A percentile compares a stretch with the other conserved stretches of the same genome.
Conservation (phyloP, 2,329 filamentous ascomycete species). For the Aureobasidium sp. region DNA sequence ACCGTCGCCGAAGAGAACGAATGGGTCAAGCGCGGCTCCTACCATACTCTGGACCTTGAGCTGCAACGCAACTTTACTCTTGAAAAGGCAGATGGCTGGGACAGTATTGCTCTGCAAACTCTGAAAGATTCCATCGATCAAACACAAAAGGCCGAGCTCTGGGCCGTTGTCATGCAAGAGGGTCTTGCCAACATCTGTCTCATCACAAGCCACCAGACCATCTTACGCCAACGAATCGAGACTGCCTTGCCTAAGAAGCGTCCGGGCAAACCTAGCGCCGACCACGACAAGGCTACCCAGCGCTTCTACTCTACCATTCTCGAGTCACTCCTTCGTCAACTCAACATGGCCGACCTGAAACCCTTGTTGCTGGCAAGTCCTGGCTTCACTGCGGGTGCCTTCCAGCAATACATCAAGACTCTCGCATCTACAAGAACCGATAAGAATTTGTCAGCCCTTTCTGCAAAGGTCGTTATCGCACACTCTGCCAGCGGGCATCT, state of each 20-base stretch:
- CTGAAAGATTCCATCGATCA: slow-evolving; percentile 71
- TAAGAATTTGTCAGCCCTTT: slow-evolving; percentile 57
- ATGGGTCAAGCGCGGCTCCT: slow-evolving; percentile 56
- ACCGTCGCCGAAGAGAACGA: slow-evolving; percentile 58
- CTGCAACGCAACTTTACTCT: slow-evolving; percentile 80
- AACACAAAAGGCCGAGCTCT: slow-evolving; percentile 70
- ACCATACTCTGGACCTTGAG: slow-evolving; percentile 74
- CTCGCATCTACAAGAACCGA: slow-evolving; percentile 58
- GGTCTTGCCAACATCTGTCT: slow-evolving; percentile 74
- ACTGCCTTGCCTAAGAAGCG: slow-evolving; percentile 59
- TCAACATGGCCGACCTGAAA: slow-evolving; percentile 62
- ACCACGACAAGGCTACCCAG: slow-evolving; percentile 49
- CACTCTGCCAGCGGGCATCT: slow-evolving; percentile 80
- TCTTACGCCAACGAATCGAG: slow-evolving; percentile 63
- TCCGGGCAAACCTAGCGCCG: slow-evolving; percentile 44
- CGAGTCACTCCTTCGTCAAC: slow-evolving; percentile 63
- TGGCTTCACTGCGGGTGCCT: slow-evolving; percentile 74
- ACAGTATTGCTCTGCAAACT: slow-evolving; percentile 73
- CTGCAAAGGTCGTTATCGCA: slow-evolving; percentile 60
- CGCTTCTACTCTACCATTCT: slow-evolving; percentile 73
- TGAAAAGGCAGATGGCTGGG: slow-evolving; percentile 80
- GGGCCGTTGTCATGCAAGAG: slow-evolving; percentile 91
- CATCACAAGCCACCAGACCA: slow-evolving; percentile 70
- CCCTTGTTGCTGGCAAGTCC: slow-evolving; percentile 81
- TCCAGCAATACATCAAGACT: slow-evolving; percentile 63